Evolutionary conservation across 2,329 filamentous ascomycete species (phyloP), one percentile per base, ranked within the genome.

Genomic region (Nakataea oryzae): DNA sequence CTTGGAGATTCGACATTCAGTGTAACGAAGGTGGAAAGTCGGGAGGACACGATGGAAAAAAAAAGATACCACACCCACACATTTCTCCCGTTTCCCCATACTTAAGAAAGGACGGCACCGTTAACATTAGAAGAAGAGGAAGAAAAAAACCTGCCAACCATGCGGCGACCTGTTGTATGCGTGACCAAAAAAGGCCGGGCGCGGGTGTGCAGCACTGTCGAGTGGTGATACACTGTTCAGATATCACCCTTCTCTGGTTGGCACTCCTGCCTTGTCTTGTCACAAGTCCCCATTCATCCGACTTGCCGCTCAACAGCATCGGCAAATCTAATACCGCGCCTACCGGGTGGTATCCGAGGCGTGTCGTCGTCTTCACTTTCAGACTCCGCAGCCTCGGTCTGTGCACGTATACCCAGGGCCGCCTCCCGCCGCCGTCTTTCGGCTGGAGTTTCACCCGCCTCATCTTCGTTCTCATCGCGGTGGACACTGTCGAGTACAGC

Each of bases 391-490:
- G 72, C 74, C 9, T 71, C 47, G 21, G 28, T 47, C 74, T 2
- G 71, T 73, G 9, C 72, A 70, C 21, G 76, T 64, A 89, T 78
- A 12, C 89, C 89, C 1, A 93, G 75, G 1, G 90, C 90, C 1
- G 89, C 89, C 68, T 91, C 85, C 67, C 90, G 83, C 61, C 90
- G 79, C 54, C 88, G 81, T 62, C 87, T 80, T 73, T 93, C 90
- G 0, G 89, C 90, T 0, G 88, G 86, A 0, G 89, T 92, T 74
- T 93, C 90, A 41, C 76, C 58, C 3, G 24, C 55, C 29, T 79
- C 76, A 2, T 68, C 69, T 4, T 70, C 69, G 3, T 69, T 69
- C 24, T 75, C 76, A 2, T 74, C 75, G 7, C 79, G 76, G 32
- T 74, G 74, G 17, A 76, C 66, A 65, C 76, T 74, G 54, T 77